Evolutionary conservation across 2,329 filamentous ascomycete species (phyloP).

Genomic region (Fusarium verticillioides): DNA sequence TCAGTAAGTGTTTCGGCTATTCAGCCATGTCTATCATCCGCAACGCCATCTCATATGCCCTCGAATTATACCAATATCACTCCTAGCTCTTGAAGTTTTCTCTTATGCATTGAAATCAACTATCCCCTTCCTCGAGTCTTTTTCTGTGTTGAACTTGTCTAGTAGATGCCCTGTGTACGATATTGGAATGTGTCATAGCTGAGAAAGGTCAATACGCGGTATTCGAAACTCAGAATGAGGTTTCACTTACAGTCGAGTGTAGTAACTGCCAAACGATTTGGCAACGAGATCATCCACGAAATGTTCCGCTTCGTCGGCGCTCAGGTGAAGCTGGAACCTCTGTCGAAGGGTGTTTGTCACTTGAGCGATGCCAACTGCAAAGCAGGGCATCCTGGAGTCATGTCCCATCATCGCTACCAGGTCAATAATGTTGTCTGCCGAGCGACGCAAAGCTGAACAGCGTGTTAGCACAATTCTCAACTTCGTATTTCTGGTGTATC

Average conservation of each 20-base stretch:
- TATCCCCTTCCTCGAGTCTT: slow-evolving; percentile 5
- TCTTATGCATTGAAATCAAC: slow-evolving; percentile 19
- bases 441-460: slow-evolving; percentile 73
- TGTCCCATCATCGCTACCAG: slow-evolving; percentile 86
- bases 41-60: slow-evolving; percentile 45
- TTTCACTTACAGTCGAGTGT: slow-evolving; percentile 79
- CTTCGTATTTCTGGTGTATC: slow-evolving; percentile 29
- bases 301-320: slow-evolving; percentile 81
- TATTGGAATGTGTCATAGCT: slow-evolving; percentile 91
- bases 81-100: slow-evolving; percentile 10
- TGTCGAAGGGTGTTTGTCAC: slow-evolving; percentile 76
- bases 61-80: slow-evolving; percentile 35
- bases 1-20: slow-evolving; percentile 17
- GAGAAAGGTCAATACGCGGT: slow-evolving; percentile 8
- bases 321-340: slow-evolving; percentile 84
- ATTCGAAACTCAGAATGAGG: not conserved
- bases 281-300: slow-evolving; percentile 85
- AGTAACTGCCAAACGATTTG: slow-evolving; percentile 88
- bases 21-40: slow-evolving; percentile 42
- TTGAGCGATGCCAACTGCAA: slow-evolving; percentile 76
- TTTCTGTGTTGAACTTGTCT: slow-evolving; percentile 40
- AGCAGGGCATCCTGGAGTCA: slow-evolving; percentile 87
- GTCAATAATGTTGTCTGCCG: slow-evolving; percentile 83
- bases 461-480: slow-evolving; percentile 13
- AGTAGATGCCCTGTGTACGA: slow-evolving; percentile 88